Percentiles rank a stretch among this genome's conserved stretches.
Conservation (phyloP, 1,284 basidiomycete species). For the Laetiporus sulphureus region DNA sequence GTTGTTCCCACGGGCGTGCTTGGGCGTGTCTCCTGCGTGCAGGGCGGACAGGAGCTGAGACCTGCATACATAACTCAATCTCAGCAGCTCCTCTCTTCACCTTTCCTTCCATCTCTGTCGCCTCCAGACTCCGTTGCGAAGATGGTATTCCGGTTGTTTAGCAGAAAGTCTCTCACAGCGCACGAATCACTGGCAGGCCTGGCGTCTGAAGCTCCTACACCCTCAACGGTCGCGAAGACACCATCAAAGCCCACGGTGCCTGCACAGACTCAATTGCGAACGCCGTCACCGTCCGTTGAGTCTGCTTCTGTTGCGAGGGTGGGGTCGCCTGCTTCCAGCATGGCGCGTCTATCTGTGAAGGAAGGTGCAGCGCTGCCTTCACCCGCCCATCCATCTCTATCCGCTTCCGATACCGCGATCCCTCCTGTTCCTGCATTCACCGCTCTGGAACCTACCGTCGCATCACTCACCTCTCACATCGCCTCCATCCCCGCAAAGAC, state of each 20-base stretch:
- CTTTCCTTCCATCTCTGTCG: slow-evolving; percentile 2
- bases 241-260: slow-evolving; percentile 1
- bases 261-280: slow-evolving; percentile 34
- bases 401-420: too few relatives aligned
- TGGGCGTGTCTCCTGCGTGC: slow-evolving; percentile 6
- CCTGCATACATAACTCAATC: neutral
- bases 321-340: slow-evolving; percentile 18
- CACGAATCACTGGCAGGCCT: too few relatives aligned
- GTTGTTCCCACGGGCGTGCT: slow-evolving; percentile 7
- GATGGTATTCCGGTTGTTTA: slow-evolving; percentile 50
- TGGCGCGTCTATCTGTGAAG: slow-evolving; percentile 21
- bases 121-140: slow-evolving; percentile 1
- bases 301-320: slow-evolving; percentile 23
- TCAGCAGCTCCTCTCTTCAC: neutral
- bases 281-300: slow-evolving; percentile 44
- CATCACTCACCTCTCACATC: slow-evolving; percentile 44
- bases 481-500: slow-evolving; percentile 57
- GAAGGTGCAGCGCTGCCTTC: too few relatives aligned
- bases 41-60: neutral
- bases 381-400: too few relatives aligned
- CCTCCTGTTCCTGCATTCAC: slow-evolving; percentile 11
- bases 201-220: too few relatives aligned
- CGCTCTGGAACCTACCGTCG: slow-evolving; percentile 27
- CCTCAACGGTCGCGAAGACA: too few relatives aligned
- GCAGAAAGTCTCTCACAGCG: slow-evolving; percentile 17